Evolutionary conservation across 306 rosid genomes (phyloP).

Genomic region (Medicago ruthenica): DNA sequence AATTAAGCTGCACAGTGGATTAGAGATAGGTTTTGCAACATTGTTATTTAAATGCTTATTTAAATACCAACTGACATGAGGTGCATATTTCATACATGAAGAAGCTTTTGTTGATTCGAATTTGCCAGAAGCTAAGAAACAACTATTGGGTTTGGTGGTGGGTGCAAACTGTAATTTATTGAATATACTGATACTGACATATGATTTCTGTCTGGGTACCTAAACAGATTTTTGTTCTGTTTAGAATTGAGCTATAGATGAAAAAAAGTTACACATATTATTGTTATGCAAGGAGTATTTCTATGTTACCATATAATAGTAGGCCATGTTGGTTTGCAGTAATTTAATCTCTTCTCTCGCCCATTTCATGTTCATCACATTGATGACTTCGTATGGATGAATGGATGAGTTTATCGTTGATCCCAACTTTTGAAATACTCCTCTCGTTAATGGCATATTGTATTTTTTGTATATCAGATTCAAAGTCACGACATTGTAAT

Average conservation of each 20-base stretch:
- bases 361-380: not conserved
- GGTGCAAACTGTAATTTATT: conserved; percentile 1
- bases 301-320: not conserved
- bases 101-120: not conserved
- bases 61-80: not conserved
- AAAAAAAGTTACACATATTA: not conserved
- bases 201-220: not conserved
- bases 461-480: conserved; percentile 27
- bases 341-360: conserved; percentile 11
- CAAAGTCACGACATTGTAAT: not conserved
- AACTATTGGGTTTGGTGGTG: not conserved
- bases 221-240: not conserved
- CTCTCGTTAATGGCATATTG: conserved; percentile 2
- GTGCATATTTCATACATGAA: not conserved
- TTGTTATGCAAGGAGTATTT: not conserved
- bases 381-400: not conserved
- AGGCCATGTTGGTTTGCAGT: conserved; percentile 19
- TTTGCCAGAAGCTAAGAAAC: not conserved
- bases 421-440: not conserved
- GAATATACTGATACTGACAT: not conserved
- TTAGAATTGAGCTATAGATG: conserved; percentile 18
- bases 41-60: conserved; percentile 13
- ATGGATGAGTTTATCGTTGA: conserved; percentile 19
- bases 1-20: not conserved
- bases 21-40: not conserved